Evolutionary conservation across 2,329 filamentous ascomycete genomes (phyloP), one percentile per base, ranked within the genome.

Genomic region (Ambrosiella beaveri): DNA sequence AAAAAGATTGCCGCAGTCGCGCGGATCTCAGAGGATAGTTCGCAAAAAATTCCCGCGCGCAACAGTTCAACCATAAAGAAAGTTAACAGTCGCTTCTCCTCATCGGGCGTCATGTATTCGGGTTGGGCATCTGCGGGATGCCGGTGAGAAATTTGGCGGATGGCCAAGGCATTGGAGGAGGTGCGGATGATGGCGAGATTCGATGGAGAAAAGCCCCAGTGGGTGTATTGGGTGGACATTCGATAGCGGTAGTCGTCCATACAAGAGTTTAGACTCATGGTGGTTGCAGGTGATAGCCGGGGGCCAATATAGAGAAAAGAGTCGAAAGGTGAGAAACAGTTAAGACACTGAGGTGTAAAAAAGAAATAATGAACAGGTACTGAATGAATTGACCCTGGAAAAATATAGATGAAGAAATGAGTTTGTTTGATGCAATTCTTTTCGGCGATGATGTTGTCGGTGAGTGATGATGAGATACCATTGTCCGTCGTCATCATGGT

Each of bases 1-100:
- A 98, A 78, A 68, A 94, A 96, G 66, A 94, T 82, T 61, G 91
- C 86, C 2, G 88, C 88, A 6, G 90, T 95, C 35, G 85, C 82
- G 27, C 64, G 58, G 15, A 65, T 64, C 41, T 65, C 64, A 3
- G 59, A 59, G 13, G 61, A 57, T 12, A 63, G 57, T 37, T 62
- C 59, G 44, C 73, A 76, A 63, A 79, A 79, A 56, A 75, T 71
- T 17, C 75, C 77, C 2, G 78, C 78, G 40, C 77, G 75, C 49
- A 81, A 71, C 2, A 80, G 74, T 65, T 81, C 77, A 55, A 76
- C 71, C 3, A 76, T 79, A 64, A 90, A 95, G 70, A 87, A 89
- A 59, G 84, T 82, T 54, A 97, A 80, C 15, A 98, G 79, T 62
- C 81, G 81, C 50, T 83, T 73, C 72, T 97, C 93, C 67, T 98